A percentile compares a stretch with the other conserved stretches of the same genome.
These are phyloP conservation scores for Alternaria incomplexa DNA, from an alignment of 2,329 filamentous ascomycete genomes.

Conservation along the genomic window DNA sequence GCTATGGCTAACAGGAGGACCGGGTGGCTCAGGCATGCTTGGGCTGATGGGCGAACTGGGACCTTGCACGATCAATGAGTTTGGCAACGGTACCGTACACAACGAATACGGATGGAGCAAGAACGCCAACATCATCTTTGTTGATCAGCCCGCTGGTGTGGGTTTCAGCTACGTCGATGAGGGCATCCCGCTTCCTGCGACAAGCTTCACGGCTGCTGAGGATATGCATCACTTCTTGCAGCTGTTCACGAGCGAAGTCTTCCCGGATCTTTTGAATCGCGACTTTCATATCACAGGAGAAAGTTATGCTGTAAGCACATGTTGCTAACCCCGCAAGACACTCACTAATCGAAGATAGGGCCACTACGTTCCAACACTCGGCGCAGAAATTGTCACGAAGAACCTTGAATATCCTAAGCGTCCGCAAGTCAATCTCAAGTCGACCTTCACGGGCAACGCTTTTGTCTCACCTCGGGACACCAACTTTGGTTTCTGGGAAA, in stretches of 20 bases:
- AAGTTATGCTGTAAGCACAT: slow-evolving; percentile 52
- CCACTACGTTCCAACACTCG: slow-evolving; percentile 56
- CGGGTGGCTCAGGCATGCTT: slow-evolving; percentile 46
- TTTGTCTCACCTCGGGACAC: slow-evolving; percentile 52
- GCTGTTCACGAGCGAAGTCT: slow-evolving; percentile 55
- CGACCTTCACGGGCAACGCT: slow-evolving; percentile 57
- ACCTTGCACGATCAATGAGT: slow-evolving; percentile 47
- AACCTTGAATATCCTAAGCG: slow-evolving; percentile 51
- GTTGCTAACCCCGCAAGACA: background rate
- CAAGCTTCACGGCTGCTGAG: slow-evolving; percentile 53
- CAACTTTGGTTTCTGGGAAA: slow-evolving; percentile 55
- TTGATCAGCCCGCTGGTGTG: slow-evolving; percentile 49
- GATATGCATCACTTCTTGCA: slow-evolving; percentile 60
- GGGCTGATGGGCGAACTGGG: slow-evolving; percentile 48
- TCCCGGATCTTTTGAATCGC: slow-evolving; percentile 48
- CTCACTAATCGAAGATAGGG: slow-evolving; percentile 39
- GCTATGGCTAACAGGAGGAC: slow-evolving; percentile 53
- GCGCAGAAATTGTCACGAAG: slow-evolving; percentile 53
- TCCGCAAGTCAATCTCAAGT: slow-evolving; percentile 52
- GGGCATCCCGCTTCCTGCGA: slow-evolving; percentile 40
- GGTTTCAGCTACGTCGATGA: slow-evolving; percentile 50
- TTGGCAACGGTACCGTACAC: slow-evolving; percentile 46
- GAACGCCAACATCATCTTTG: slow-evolving; percentile 46
- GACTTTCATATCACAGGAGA: slow-evolving; percentile 58
- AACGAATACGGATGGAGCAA: slow-evolving; percentile 51